These are phyloP conservation scores for Metschnikowia orientalis DNA, from an alignment of 805 yeast species.

Conservation along the genomic window DNA sequence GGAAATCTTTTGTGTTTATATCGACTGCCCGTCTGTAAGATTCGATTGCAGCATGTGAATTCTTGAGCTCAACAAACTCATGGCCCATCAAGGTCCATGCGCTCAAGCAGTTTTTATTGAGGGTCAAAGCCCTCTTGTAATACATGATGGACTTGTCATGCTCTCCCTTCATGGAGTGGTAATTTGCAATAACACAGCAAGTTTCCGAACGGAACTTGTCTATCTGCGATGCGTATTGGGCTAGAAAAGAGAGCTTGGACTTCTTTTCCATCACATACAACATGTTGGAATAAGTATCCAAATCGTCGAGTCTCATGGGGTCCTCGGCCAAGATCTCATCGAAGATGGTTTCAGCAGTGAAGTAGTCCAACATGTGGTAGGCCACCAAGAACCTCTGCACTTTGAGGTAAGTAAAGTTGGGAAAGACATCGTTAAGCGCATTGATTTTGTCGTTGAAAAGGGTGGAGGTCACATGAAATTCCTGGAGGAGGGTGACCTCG, in stretches of 20 bases:
- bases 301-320: slow-evolving; percentile 83
- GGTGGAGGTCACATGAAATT: slow-evolving; percentile 65
- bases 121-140: slow-evolving; percentile 80
- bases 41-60: slow-evolving; percentile 96
- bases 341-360: slow-evolving; percentile 71
- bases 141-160: slow-evolving; percentile 94
- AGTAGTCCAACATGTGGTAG: slow-evolving; percentile 82
- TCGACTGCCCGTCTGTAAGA: slow-evolving; percentile 91
- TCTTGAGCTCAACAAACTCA: slow-evolving; percentile 93
- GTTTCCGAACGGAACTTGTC: slow-evolving; percentile 92
- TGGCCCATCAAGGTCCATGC: slow-evolving; percentile 99
- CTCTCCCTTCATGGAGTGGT: slow-evolving; percentile 84
- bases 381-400: slow-evolving; percentile 79
- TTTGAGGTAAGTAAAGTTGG: slow-evolving; percentile 67
- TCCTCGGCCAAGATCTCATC: slow-evolving; percentile 69
- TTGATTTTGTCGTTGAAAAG: slow-evolving; percentile 49
- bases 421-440: slow-evolving; percentile 52
- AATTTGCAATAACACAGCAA: slow-evolving; percentile 90
- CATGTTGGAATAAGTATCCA: slow-evolving; percentile 92
- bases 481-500: slow-evolving; percentile 66
- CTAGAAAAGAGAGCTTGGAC: slow-evolving; percentile 77
- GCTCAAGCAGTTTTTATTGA: slow-evolving; percentile 73
- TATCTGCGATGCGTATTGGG: slow-evolving; percentile 76
- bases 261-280: slow-evolving; percentile 89
- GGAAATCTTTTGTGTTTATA: slow-evolving; percentile 78